phyloP scores from a whole-genome alignment of 495 filamentous ascomycete species.

The Astrocystis sublimbata region DNA sequence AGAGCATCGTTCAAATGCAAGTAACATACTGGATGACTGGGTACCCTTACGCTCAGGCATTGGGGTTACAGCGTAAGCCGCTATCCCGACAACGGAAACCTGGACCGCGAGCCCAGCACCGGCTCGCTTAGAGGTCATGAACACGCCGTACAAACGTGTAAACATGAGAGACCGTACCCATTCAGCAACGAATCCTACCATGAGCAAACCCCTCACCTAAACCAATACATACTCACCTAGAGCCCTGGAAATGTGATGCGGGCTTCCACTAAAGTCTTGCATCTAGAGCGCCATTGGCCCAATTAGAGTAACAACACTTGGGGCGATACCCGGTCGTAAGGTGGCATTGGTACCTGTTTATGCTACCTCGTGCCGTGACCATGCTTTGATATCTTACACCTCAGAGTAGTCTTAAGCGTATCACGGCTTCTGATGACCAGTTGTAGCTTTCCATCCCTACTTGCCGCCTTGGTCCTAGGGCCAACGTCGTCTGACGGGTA shows the following conservation, averaged over 20 bases:
- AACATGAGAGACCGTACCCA: not conserved
- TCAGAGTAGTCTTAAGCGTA: not conserved
- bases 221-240: too few relatives aligned
- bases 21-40: not conserved
- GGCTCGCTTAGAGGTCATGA: slow-evolving; percentile 4
- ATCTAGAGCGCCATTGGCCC: slow-evolving; percentile 3
- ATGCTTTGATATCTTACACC: not conserved
- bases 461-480: not conserved
- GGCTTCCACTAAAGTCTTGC: not conserved
- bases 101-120: slow-evolving; percentile 15
- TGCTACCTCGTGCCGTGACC: not conserved
- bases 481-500: not conserved
- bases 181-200: not conserved
- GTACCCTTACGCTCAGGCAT: slow-evolving; percentile 15
- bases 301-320: not conserved
- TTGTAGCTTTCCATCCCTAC: not conserved
- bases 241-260: not conserved
- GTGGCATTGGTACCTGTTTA: slow-evolving; percentile 17
- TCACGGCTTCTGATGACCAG: not conserved
- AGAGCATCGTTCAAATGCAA: not conserved
- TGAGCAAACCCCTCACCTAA: too few relatives aligned
- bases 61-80: slow-evolving; percentile 13
- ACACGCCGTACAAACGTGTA: not conserved
- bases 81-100: slow-evolving; percentile 17
- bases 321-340: slow-evolving; percentile 8